phyloP scores from a whole-genome alignment of 2,329 filamentous ascomycete genomes.

The Xylariaceae sp. region DNA sequence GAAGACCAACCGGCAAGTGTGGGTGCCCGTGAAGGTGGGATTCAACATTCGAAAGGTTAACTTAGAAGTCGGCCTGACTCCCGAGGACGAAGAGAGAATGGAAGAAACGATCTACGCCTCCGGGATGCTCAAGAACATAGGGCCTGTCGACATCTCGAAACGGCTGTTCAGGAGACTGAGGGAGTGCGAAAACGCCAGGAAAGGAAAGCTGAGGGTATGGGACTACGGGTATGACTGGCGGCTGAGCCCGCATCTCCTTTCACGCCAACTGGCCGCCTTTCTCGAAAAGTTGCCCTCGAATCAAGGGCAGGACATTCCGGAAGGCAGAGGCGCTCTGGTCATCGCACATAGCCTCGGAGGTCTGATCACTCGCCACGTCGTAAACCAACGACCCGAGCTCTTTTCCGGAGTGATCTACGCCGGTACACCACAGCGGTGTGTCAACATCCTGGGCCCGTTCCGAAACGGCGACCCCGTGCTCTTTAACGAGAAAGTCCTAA shows the following conservation, averaged over 20 bases:
- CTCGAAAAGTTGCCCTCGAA: conserved; percentile 78
- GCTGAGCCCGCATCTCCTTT: conserved; percentile 77
- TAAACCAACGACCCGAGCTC: conserved; percentile 82
- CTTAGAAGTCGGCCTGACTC: conserved; percentile 80
- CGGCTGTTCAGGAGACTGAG: conserved; percentile 78
- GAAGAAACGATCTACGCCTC: conserved; percentile 80
- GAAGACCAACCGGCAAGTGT: conserved; percentile 81
- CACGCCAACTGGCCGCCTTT: conserved; percentile 70
- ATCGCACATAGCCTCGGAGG: conserved; percentile 88
- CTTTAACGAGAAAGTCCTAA: conserved; percentile 85
- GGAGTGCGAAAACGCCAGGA: conserved; percentile 71
- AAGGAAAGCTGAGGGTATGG: conserved; percentile 75
- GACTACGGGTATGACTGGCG: conserved; percentile 97
- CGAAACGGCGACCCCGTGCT: conserved; percentile 92
- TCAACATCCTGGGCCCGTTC: conserved; percentile 88
- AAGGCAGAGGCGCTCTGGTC: conserved; percentile 72
- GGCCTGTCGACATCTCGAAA: conserved; percentile 85
- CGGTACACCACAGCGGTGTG: conserved; percentile 80
- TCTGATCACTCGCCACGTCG: conserved; percentile 82
- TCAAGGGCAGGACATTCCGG: conserved; percentile 51
- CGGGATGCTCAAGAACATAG: conserved; percentile 89
- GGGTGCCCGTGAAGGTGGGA: conserved; percentile 92
- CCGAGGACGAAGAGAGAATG: conserved; percentile 82
- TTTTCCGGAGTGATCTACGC: conserved; percentile 87
- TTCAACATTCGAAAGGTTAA: conserved; percentile 91